phyloP scores from a whole-genome alignment of 345 rosid species.

The Hibiscus tridactylites region DNA sequence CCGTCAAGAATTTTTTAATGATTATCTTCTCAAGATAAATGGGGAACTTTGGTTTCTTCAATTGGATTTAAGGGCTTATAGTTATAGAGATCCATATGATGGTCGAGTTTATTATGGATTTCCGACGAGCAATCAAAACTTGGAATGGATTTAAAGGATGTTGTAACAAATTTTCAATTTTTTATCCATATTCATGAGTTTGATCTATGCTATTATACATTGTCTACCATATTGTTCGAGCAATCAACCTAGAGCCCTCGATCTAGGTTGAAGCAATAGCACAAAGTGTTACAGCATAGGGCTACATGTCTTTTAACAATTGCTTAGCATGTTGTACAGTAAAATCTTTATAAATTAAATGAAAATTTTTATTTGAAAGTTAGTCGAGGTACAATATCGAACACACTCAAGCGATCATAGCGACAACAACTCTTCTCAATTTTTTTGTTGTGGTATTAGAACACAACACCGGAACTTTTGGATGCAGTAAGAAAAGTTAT shows the following conservation, averaged over 20 bases:
- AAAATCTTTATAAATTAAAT: too few relatives aligned
- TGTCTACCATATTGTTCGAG: neutral
- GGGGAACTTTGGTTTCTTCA: conserved; percentile 66
- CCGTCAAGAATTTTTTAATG: conserved; percentile 41
- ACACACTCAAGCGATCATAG: too few relatives aligned
- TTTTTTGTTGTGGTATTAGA: too few relatives aligned
- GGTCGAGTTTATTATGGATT: conserved; percentile 75
- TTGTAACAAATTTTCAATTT: conserved; percentile 38
- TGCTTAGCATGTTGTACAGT: too few relatives aligned
- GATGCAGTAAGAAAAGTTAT: too few relatives aligned
- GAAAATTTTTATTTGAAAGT: too few relatives aligned
- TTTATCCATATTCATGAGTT: neutral
- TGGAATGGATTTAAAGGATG: conserved; percentile 63
- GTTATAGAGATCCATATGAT: conserved; percentile 66
- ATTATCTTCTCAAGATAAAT: conserved; percentile 70
- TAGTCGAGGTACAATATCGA: too few relatives aligned
- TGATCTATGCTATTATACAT: neutral
- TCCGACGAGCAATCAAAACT: conserved; percentile 85
- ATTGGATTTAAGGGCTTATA: conserved; percentile 69
- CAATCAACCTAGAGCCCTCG: too few relatives aligned
- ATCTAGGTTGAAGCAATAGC: conserved; percentile 71
- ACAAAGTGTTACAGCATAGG: conserved; percentile 60
- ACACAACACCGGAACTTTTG: too few relatives aligned
- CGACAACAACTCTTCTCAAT: too few relatives aligned
- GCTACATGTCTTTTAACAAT: conserved; percentile 37